Evolutionary conservation across 176 grass and related monocot genomes (phyloP), one percentile per base, ranked within the genome.

Genomic region (Oropetium thomaeum): DNA sequence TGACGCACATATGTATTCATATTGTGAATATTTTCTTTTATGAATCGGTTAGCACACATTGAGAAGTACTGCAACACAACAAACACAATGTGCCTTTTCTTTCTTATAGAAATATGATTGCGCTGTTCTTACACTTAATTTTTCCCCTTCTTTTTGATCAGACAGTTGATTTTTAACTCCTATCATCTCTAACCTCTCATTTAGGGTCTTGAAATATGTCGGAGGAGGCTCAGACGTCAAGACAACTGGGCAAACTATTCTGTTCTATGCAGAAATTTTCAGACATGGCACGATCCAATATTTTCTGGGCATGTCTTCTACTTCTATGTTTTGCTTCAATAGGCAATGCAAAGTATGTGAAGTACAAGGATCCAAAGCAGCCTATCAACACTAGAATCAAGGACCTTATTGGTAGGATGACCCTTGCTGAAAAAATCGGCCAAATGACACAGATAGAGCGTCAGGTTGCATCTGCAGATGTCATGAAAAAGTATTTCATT

Each of bases 361-460:
- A 44, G 73, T 97, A 97, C 74, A 93, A 93, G 80, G 94, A 97
- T 85, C 86, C 88, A 17, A 89, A 89, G 58, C 86, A 91, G 70
- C 76, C 86, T 34, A 77, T 79, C 69, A 93, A 91, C 81, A 83
- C 29, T 30, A 85, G 94, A 61, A 89, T 93, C 67, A 87, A 93
- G 59, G 94, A 97, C 75, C 87, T 97, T 67, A 61, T 93, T 61
- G 74, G 69, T 35, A 89, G 90, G 80, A 97, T 97, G 94, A 97
- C 90, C 65, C 89, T 97, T 82, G 88, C 90, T 39, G 94, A 97
- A 85, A 97, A 93, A 70, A 93, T 93, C 69, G 94, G 94, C 37
- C 94, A 97, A 65, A 97, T 91, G 90, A 93, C 84, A 31, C 94
- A 97, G 86, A 93, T 97, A 20, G 94, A 97, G 62, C 90, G 90